Evolutionary conservation across 1,139 yeast species (phyloP), one percentile per base, ranked within the genome.

Genomic region (Lodderomyces parapsilosis): DNA sequence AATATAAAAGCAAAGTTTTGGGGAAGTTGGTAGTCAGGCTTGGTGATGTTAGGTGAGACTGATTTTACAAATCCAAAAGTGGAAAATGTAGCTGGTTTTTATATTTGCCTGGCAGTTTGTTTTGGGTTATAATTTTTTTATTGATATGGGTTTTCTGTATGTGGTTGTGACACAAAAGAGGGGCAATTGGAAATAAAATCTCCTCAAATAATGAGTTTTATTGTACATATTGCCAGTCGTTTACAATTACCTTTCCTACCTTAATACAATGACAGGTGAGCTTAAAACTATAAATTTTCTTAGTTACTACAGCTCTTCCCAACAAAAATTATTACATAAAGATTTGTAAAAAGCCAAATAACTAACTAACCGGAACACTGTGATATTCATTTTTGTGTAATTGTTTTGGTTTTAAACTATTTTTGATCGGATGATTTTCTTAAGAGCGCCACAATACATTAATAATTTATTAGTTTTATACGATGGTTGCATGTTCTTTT

Each of bases 391-490:
- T 15, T 30, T 30, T 30, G 33, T 30, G 33, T 30, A 30, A 24
- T 30, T 30, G 33, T 30, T 30, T 30, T 30, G 19, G 33, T 30
- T 30, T 27, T 27, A 10, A 11, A 11, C 13, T 24, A 4, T 30
- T 32, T 32, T 18, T 18, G 20, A 33, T 33, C 36, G 36, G 25
- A 11, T 33, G 36, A 33, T 33, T 33, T 33, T 33, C 25, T 30
- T 11, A n/a, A n/a, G n/a, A 33, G 11, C 36, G 33, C 33, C 33
- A 30, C 33, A 30, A 19, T 5, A 30, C 7, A n/a, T 13, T 27
- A 8, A 20, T 20, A 8, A 20, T 20, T 20, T 20, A 6, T 6
- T 8, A 6, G 6, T 17, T 27, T 4, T 27, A n/a, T 27, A 27
- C 31, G 31, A 27, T 6, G 13, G 17, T 13, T 17, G 31, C n/a